Percentiles rank a stretch among this genome's conserved stretches.
These are phyloP conservation scores for Saitozyma sp. DNA, from an alignment of 768 basidiomycete genomes.

Conservation along the genomic window DNA sequence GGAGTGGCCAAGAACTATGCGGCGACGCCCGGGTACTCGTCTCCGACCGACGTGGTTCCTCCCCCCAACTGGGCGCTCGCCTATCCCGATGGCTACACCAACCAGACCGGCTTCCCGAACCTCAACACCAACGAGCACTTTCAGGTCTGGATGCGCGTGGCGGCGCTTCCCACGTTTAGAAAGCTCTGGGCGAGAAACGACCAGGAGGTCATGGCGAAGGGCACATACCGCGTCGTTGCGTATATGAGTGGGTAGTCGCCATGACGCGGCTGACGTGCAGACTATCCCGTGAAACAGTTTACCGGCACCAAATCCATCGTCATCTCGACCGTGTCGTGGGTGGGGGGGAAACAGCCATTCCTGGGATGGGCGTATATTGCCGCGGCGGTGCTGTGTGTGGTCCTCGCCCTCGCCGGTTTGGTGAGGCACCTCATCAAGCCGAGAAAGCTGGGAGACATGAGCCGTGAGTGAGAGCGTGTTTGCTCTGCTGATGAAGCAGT, in stretches of 20 bases:
- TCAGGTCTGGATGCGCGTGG: conserved; percentile 99
- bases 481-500: conserved; percentile 23
- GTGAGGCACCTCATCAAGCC: conserved; percentile 89
- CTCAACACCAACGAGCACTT: conserved; percentile 81
- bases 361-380: conserved; percentile 97
- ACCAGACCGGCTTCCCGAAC: conserved; percentile 67
- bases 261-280: conserved; percentile 55
- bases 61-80: conserved; percentile 85
- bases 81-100: conserved; percentile 74
- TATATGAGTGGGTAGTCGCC: conserved; percentile 68
- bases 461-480: conserved; percentile 30
- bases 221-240: conserved; percentile 72
- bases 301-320: conserved; percentile 95
- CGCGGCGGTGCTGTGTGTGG: conserved; percentile 78
- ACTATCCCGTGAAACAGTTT: conserved; percentile 88
- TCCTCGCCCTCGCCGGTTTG: conserved; percentile 84
- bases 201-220: conserved; percentile 66
- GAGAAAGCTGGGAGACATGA: conserved; percentile 57
- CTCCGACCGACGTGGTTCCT: conserved; percentile 70
- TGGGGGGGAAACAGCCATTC: conserved; percentile 98
- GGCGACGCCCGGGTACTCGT: conserved; percentile 63
- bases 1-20: conserved; percentile 90
- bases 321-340: conserved; percentile 96
- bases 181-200: conserved; percentile 95
- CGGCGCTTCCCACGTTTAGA: conserved; percentile 92